Evolutionary conservation across 164 flowering plant genomes (phyloP).

Genomic region (Vitis amurensis): DNA sequence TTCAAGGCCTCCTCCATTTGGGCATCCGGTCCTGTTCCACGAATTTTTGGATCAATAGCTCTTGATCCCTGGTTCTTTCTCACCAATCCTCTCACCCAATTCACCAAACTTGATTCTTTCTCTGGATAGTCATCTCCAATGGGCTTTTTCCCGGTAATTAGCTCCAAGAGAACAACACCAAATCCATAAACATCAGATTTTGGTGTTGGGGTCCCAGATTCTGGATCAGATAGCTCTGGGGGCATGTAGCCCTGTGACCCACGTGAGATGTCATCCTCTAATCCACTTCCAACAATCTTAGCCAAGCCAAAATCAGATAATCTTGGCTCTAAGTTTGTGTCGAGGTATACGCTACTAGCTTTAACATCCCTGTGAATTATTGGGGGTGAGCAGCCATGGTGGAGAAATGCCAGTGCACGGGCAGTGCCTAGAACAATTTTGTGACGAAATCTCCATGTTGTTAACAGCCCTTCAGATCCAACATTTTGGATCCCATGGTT

Average conservation of each 20-base stretch:
- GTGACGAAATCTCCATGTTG: constrained; percentile 78
- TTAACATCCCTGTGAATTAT: constrained; percentile 78
- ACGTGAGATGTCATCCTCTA: constrained; percentile 50
- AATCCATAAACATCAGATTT: constrained; percentile 82
- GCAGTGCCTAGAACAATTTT: constrained; percentile 79
- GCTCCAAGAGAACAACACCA: constrained; percentile 79
- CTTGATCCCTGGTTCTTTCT: constrained; percentile 50
- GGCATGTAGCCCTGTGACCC: constrained; percentile 66
- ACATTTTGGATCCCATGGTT: constrained; percentile 44
- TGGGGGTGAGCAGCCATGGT: constrained; percentile 90
- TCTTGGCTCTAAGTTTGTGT: constrained; percentile 69
- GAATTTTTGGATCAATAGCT: constrained; percentile 70
- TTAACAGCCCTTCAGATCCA: constrained; percentile 45
- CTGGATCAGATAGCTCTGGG: constrained; percentile 53
- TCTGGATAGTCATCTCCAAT: constrained; percentile 62
- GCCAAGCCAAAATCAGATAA: constrained; percentile 85
- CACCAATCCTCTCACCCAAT: constrained; percentile 73
- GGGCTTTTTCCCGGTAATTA: constrained; percentile 78
- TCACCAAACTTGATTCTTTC: constrained; percentile 53
- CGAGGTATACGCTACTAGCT: constrained; percentile 82
- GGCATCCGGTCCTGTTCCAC: constrained; percentile 45
- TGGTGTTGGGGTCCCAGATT: constrained; percentile 41
- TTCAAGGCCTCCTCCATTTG: constrained; percentile 81
- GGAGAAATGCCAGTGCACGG: constrained; percentile 82
- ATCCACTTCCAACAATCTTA: constrained; percentile 56